These are phyloP conservation scores for Syzygium syzygioides DNA, from an alignment of 441 rosid genomes.

Conservation along the genomic window DNA sequence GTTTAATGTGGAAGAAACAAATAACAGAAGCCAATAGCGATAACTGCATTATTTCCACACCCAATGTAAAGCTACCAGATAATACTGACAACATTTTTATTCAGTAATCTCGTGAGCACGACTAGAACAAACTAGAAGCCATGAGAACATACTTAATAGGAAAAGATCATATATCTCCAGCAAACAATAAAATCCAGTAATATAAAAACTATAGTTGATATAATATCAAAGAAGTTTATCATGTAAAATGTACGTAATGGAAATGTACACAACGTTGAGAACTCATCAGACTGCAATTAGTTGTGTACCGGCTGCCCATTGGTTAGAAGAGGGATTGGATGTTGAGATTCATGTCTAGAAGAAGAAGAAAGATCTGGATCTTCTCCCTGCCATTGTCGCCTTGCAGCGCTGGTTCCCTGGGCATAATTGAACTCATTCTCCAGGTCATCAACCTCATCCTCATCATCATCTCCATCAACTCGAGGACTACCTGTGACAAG, in stretches of 20 bases:
- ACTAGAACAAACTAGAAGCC: not conserved
- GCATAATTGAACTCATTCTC: slow-evolving; percentile 83
- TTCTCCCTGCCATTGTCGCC: slow-evolving; percentile 76
- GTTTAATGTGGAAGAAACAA: not conserved
- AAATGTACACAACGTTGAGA: not conserved
- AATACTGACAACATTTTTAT: not conserved
- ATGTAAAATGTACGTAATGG: not conserved
- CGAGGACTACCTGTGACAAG: slow-evolving; percentile 67
- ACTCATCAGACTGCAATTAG: not conserved
- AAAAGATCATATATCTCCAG: not conserved
- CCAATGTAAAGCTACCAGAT: not conserved
- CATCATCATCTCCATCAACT: slow-evolving; percentile 94
- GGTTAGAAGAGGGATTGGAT: slow-evolving; percentile 86
- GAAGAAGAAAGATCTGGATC: slow-evolving; percentile 78
- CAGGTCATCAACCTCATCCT: slow-evolving; percentile 89
- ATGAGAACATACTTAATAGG: not conserved
- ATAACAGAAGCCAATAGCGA: not conserved
- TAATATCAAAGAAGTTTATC: not conserved
- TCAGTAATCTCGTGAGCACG: not conserved
- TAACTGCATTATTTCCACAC: not conserved
- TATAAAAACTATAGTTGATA: not conserved
- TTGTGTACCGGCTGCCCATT: slow-evolving; percentile 66
- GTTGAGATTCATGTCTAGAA: slow-evolving; percentile 83
- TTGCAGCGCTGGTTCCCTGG: slow-evolving; percentile 50
- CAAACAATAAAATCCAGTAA: not conserved